Evolutionary conservation across 2,329 filamentous ascomycete genomes (phyloP), one percentile per base, ranked within the genome.

Genomic region (Fusarium heterosporum): DNA sequence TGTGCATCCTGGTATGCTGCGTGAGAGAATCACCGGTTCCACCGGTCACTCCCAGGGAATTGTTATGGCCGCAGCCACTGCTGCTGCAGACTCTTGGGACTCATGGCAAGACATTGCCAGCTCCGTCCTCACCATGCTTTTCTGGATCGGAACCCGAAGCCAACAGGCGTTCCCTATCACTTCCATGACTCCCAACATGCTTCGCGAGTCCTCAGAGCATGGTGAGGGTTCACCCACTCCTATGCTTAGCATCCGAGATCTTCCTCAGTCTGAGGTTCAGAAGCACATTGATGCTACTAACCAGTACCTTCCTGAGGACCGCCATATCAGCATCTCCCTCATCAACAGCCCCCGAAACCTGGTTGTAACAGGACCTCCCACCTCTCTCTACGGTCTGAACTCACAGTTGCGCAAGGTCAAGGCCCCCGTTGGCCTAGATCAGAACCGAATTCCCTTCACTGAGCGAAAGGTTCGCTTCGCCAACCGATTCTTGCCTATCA

Each of bases 11-110:
- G 95, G 96, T 43, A 89, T 96, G 71, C 86, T 99, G 64, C 88
- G 95, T 57, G 92, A 96, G 69, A 87, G 92, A 64, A 88, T 98
- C 72, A 89, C 89, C 55, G 96, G 96, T 74, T 91, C 93, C 8
- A 98, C 96, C 39, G 96, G 96, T 75, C 96, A 99, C 80, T 99
- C 96, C 1, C 96, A 99, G 78, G 96, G 96, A 77, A 90, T 99
- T 17, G 92, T 99, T 63, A 93, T 96, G 64, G 96, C 96, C 25
- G 93, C 95, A 29, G 92, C 92, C 25, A 97, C 96, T 60, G 92
- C 96, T 3, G 93, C 95, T 7, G 93, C 94, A 6, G 91, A 93
- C 70, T 93, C 91, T 28, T 99, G 96, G 96, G 93, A 97, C 66
- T 92, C 92, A 1, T 99, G 96, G 78, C 88, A 91, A 69, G 89